Base-by-base conservation (phyloP, 176 grass and related monocot genomes). In the barley (Hordeum vulgare) region DNA sequence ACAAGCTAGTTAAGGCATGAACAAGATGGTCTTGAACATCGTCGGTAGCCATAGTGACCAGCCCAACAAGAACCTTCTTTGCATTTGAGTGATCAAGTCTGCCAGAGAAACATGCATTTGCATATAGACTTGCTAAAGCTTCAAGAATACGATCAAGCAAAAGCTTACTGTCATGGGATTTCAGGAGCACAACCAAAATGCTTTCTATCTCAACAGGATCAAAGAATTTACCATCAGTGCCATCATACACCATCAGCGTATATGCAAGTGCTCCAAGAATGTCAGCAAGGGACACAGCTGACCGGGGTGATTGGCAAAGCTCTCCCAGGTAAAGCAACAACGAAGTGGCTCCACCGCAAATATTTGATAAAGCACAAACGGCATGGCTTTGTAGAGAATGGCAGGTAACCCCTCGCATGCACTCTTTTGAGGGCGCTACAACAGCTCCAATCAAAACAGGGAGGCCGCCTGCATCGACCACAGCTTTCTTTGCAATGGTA, bases 261-360 rank as follows among this genome's bases (percentile, higher is more conserved):
- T 98, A 98, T 49, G 92, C 96, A 80, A 98, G 92, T 71, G 96
- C 96, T 78, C 96, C 96, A 90, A 95, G 84, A 82, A 88, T 91
- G 85, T 98, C 96, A 72, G 92, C 65, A 75, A 97, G 83, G 15
- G 90, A 80, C 56, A 90, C 80, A 65, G 84, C 71, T 11, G 85
- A 37, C n/a, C 14, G 80, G 67, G 88, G 44, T 79, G 71, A 66
- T 84, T 91, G 89, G 80, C 90, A 98, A 59, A 98, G 82, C 49
- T 98, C 93, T 83, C 88, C 86, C 79, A 98, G 92, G 56, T 98
- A 98, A 82, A 95, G 90, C 67, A 93, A 88, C 67, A 98, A 60
- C 77, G 88, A 91, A 83, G 85, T 90, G 69, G 90, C 88, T 76
- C 93, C 90, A 76, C 96, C 92, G 80, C 96, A 98, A 71, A 98